Conservation (phyloP, 2,329 filamentous ascomycete genomes). For the Fusarium ambrosium region DNA sequence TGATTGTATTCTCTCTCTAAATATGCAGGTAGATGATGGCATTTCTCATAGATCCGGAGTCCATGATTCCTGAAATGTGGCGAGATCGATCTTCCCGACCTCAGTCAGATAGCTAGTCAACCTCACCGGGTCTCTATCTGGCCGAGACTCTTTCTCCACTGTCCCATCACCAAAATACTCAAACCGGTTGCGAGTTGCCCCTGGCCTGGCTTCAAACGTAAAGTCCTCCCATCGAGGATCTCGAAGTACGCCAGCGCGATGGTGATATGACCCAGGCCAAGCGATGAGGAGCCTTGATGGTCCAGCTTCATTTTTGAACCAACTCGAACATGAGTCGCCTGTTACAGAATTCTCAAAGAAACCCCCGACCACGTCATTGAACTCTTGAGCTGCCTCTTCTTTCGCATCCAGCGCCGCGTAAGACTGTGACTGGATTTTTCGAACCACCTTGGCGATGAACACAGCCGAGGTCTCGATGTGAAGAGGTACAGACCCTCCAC, state of each 20-base stretch:
- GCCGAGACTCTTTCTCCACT: neutral
- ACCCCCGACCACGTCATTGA: conserved; percentile 17
- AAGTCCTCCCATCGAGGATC: conserved; percentile 16
- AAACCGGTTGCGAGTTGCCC: neutral
- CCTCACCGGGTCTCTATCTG: neutral
- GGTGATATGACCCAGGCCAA: conserved; percentile 13
- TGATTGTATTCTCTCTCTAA: neutral
- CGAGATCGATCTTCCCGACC: neutral
- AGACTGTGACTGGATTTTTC: conserved; percentile 7
- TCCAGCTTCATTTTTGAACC: conserved; percentile 14
- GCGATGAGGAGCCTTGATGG: conserved; percentile 4
- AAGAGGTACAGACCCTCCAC: conserved; percentile 8
- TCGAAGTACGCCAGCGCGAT: neutral
- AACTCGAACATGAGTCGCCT: conserved; percentile 11
- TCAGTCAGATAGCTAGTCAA: neutral
- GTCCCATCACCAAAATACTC: conserved; percentile 11
- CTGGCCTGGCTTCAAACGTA: neutral
- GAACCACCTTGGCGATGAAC: conserved; percentile 7
- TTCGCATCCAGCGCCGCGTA: neutral
- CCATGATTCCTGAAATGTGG: neutral
- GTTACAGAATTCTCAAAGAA: conserved; percentile 12
- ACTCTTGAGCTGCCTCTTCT: neutral
- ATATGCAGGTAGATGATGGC: neutral
- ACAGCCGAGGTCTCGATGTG: conserved; percentile 6
- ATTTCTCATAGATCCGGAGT: neutral